Base-by-base conservation (phyloP, 163 green algal genomes). In the Chlamydomonas reinhardtii region DNA sequence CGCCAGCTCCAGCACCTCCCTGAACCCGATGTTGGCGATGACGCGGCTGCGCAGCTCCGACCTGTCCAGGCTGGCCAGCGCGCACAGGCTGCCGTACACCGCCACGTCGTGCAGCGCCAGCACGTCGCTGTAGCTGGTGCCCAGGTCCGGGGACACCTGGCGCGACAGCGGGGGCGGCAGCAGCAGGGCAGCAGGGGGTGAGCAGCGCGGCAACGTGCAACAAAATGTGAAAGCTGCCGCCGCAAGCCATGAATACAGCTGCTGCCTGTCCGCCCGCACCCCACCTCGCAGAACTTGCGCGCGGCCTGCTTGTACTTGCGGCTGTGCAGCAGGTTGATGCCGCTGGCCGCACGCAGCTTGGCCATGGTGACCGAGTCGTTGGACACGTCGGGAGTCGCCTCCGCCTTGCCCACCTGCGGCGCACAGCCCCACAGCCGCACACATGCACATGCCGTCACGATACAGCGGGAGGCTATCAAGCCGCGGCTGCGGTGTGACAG, bases 21-120 rank as follows among this genome's bases (percentile, higher is more conserved):
- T 84, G 89, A 97, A 97, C 2, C 25, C 83, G 19, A 95, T 92
- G 90, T 88, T 91, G 70, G 71, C 52, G 24, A 90, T 79, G 39
- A 91, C 65, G 20, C 54, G 59, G 52, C 11, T 62, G 31, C 79
- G 88, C 69, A 99, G 91, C 89, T 99, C 96, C 0, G 48, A 35
- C 0, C 97, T 92, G 74, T 97, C 92, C 88, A 99, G 96, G 76
- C 92, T 94, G 19, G 97, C 97, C 66, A 99, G 92, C 16, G 95
- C 96, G 87, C 93, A 98, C 71, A 99, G 91, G 9, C 84, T 94
- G 27, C 95, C 97, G 76, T 98, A 98, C 59, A 94, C 72, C 11
- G 96, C 97, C 22, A 99, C 91, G 82, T 99, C 97, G 83, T 93
- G 86, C 34, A 73, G 79, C 16, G 94, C 87, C 20, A 96, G 74